Percentiles rank a stretch among this genome's conserved stretches.
These are phyloP conservation scores for Trametopsis cervina DNA, from an alignment of 768 basidiomycete genomes.

Conservation along the genomic window DNA sequence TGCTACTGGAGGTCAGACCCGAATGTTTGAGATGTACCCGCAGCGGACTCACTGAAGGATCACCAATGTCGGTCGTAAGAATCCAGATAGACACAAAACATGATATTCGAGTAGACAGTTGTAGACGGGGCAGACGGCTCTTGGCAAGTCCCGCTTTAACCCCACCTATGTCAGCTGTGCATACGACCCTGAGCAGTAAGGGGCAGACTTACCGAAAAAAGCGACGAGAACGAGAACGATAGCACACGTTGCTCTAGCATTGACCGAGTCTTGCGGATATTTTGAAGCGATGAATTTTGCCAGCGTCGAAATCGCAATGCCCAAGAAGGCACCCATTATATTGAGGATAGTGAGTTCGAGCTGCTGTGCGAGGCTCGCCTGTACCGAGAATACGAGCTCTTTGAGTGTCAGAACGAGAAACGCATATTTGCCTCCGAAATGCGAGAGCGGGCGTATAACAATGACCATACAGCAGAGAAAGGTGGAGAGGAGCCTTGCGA, in stretches of 20 bases:
- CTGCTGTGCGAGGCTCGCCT: conserved; percentile 42
- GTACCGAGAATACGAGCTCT: conserved; percentile 41
- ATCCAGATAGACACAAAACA: conserved; percentile 43
- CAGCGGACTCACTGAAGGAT: conserved; percentile 23
- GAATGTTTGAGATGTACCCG: neutral
- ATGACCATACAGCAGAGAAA: conserved; percentile 34
- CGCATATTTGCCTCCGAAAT: conserved; percentile 30
- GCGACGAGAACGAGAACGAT: conserved; percentile 33
- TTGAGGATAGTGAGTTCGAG: conserved; percentile 38
- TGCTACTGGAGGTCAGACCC: conserved; percentile 14
- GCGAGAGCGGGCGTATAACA: conserved; percentile 33
- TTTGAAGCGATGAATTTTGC: conserved; percentile 28
- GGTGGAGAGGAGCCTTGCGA: conserved; percentile 38
- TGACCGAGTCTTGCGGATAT: conserved; percentile 18
- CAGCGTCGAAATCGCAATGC: conserved; percentile 31
- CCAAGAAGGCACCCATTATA: conserved; percentile 33
- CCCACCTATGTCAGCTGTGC: conserved; percentile 2
- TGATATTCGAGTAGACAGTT: conserved; percentile 36
- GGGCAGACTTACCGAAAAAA: conserved; percentile 28
- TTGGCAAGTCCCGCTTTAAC: conserved; percentile 32
- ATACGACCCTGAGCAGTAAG: conserved; percentile 1
- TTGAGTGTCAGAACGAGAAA: conserved; percentile 34
- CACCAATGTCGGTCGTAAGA: conserved; percentile 31
- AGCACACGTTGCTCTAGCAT: conserved; percentile 31
- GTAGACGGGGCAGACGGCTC: conserved; percentile 39